Conservation (phyloP, 345 rosid species). For the Xanthoceras sorbifolium region DNA sequence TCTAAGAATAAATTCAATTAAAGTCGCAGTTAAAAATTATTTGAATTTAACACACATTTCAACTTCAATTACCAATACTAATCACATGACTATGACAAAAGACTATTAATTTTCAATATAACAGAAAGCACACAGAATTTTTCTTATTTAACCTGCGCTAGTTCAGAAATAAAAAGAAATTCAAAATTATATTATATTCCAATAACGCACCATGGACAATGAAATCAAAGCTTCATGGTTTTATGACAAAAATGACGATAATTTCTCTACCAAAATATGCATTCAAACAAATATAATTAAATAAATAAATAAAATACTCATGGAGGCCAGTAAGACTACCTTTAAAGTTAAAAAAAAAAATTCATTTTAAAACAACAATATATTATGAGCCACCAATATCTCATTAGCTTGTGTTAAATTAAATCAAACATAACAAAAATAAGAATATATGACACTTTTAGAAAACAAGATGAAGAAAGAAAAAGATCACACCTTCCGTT, state of each 20-base stretch:
- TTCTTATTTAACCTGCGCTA: not conserved
- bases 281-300: not conserved
- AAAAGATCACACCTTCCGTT: conserved; percentile 52
- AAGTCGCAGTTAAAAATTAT: not conserved
- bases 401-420: not conserved
- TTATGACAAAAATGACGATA: not conserved
- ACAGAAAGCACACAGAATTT: not conserved
- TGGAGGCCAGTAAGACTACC: not conserved
- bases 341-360: not conserved
- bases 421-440: conserved; percentile 1
- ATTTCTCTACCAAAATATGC: not conserved
- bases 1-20: not conserved
- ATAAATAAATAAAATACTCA: not conserved
- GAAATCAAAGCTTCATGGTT: not conserved
- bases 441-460: not conserved
- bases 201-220: not conserved
- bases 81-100: not conserved
- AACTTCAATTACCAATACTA: not conserved
- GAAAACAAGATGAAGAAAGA: not conserved
- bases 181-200: not conserved
- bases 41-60: not conserved
- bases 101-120: not conserved
- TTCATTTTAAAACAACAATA: not conserved
- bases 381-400: not conserved
- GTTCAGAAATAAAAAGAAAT: not conserved